Evolutionary conservation across 257 asterid species (phyloP).

Genomic region (Solanum gracilifrons): DNA sequence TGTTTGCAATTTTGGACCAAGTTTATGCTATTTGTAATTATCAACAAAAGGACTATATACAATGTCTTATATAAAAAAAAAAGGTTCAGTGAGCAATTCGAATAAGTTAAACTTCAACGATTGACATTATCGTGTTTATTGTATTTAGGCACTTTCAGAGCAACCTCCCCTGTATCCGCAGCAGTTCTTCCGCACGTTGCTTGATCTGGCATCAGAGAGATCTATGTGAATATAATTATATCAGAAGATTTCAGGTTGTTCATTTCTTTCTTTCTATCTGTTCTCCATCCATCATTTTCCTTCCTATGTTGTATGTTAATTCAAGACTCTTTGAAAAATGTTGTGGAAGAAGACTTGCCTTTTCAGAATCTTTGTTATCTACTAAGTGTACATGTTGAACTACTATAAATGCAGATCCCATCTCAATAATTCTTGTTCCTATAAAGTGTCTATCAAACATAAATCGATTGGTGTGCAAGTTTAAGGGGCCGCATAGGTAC

Average conservation of each 20-base stretch:
- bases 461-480: neutral
- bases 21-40: neutral
- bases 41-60: neutral
- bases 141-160: constrained; percentile 64
- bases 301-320: neutral
- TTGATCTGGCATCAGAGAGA: constrained; percentile 59
- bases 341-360: neutral
- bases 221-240: constrained; percentile 1
- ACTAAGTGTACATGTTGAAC: neutral
- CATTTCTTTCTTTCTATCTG: neutral
- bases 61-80: neutral
- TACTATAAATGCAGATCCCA: neutral
- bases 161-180: constrained; percentile 81
- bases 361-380: neutral
- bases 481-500: neutral
- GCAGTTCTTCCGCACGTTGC: constrained; percentile 60
- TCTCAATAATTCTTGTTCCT: neutral
- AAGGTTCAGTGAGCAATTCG: neutral
- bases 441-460: neutral
- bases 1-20: neutral
- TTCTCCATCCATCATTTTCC: neutral
- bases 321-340: neutral
- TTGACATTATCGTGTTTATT: neutral
- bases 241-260: neutral
- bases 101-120: neutral